Conservation (phyloP, 345 rosid species). For the Adansonia digitata region DNA sequence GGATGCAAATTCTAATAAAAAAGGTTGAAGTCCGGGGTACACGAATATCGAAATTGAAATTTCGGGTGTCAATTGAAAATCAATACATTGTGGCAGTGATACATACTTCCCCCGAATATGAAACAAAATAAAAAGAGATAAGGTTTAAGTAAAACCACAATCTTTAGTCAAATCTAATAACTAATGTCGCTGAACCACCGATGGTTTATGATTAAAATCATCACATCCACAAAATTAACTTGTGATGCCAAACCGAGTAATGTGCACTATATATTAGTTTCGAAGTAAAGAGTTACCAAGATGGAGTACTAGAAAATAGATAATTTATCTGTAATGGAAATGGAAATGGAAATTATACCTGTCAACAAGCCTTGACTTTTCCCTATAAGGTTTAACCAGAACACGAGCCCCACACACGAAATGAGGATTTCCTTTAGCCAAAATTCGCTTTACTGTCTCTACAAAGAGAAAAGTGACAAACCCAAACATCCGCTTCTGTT, state of each 20-base stretch:
- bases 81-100: not conserved
- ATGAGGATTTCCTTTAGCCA: constrained; percentile 92
- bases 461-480: constrained; percentile 71
- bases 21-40: not conserved
- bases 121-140: not conserved
- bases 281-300: not conserved
- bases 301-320: not conserved
- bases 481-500: constrained; percentile 91
- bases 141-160: not conserved
- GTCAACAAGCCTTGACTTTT: constrained; percentile 67
- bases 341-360: constrained; percentile 34
- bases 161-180: not conserved
- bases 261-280: not conserved
- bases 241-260: not conserved
- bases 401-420: constrained; percentile 90
- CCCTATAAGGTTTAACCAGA: constrained; percentile 93
- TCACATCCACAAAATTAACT: not conserved
- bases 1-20: no score
- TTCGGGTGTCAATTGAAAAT: not conserved
- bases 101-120: not conserved
- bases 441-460: constrained; percentile 66
- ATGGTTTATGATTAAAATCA: not conserved
- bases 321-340: not conserved
- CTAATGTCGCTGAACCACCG: not conserved
- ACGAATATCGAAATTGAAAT: not conserved